Base-by-base conservation (phyloP, 805 yeast genomes). In the Schwanniomyces polymorphus region DNA sequence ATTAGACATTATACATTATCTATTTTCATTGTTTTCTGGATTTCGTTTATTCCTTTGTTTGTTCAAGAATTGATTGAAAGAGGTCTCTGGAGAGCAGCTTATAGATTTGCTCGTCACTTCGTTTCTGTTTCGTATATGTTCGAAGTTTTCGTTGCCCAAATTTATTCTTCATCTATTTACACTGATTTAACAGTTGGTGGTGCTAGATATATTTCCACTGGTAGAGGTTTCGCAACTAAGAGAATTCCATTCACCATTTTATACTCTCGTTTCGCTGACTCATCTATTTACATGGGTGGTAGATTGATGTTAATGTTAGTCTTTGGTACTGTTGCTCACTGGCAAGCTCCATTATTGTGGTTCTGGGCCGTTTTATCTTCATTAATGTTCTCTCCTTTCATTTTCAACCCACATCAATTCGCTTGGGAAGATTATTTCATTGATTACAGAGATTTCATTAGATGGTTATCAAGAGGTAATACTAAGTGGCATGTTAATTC, bases 351-450 rank as follows among this genome's bases (percentile, higher is more conserved):
- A 38, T 76, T 94, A 58, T 70, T 92, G 53, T 94, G 97, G 97
- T 94, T 94, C 82, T 94, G 98, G 97, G 86, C 94, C 49, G 86
- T 96, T 16, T 75, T 91, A 58, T 78, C 91, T 41, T 88, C 98
- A 3, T 79, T 94, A 73, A 80, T 90, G 73, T 82, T 90, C 58
- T 86, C 98, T 42, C 99, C 99, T 61, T 91, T 92, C 68, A 64
- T 94, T 51, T 94, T 90, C 82, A 94, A 94, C 74, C 99, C 99
- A 41, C 97, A 92, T 74, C 98, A 94, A 76, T 94, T 91, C 70
- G 84, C 97, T 43, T 86, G 95, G 91, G 88, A 85, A 65, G 97
- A 91, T 72, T 92, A 87, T 82, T 90, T 92, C 73, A 83, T 92
- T 66, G 99, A 94, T 70, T 94, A 94, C 81, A 83, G 97, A 69